phyloP scores from a whole-genome alignment of 192 early-diverging fungal genomes.

The Coemansia sp. region DNA sequence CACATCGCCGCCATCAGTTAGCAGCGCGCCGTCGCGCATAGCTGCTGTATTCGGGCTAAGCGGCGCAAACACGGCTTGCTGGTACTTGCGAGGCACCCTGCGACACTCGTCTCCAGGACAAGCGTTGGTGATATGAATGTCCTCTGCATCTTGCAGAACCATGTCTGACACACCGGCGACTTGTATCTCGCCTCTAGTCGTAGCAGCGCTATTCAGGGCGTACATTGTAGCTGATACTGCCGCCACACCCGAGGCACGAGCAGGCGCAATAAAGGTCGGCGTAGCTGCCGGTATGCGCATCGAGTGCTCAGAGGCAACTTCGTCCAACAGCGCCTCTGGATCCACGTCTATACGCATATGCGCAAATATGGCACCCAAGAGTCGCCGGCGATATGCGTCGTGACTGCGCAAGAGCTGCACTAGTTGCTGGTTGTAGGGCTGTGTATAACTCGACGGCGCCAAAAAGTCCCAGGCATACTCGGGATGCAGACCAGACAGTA shows the following conservation, averaged over 20 bases:
- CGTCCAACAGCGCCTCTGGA: slow-evolving; percentile 38
- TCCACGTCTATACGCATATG: slow-evolving; percentile 69
- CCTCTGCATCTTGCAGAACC: slow-evolving; percentile 42
- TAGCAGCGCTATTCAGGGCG: slow-evolving; percentile 27
- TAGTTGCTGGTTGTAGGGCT: slow-evolving; percentile 53
- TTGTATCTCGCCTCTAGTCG: slow-evolving; percentile 12
- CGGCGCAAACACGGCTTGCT: slow-evolving; percentile 26
- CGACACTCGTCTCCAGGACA: slow-evolving; percentile 18
- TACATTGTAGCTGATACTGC: slow-evolving; percentile 31
- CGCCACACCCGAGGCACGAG: slow-evolving; percentile 37
- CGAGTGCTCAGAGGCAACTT: slow-evolving; percentile 16
- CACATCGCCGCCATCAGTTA: slow-evolving; percentile 10
- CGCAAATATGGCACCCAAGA: slow-evolving; percentile 62
- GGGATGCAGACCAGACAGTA: slow-evolving; percentile 81
- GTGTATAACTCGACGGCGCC: slow-evolving; percentile 58
- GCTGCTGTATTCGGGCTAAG: slow-evolving; percentile 2
- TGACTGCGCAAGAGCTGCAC: slow-evolving; percentile 54
- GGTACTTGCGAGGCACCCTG: slow-evolving; percentile 33
- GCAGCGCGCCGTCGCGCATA: not conserved
- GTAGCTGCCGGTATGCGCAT: slow-evolving; percentile 27
- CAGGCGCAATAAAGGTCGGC: slow-evolving; percentile 46
- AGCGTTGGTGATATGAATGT: slow-evolving; percentile 47
- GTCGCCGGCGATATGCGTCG: slow-evolving; percentile 57
- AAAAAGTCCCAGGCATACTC: slow-evolving; percentile 72
- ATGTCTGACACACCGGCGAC: slow-evolving; percentile 20